Evolutionary conservation across 2,329 filamentous ascomycete species (phyloP), one percentile per base, ranked within the genome.

Genomic region (Plenodomus tracheiphilus): DNA sequence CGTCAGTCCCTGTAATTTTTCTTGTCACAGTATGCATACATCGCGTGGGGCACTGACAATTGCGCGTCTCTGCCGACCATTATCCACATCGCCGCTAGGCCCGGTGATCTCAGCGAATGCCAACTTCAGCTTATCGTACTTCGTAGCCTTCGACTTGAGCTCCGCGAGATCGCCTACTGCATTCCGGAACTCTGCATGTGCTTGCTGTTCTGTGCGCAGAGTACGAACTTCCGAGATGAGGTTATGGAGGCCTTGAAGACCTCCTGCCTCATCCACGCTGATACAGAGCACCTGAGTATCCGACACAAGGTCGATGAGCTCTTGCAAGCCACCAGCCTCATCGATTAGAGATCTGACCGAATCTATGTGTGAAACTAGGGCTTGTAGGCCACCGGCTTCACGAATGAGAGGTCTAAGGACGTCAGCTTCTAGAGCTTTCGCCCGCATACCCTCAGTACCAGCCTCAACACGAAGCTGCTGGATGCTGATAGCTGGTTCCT

Each of bases 341-440:
- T 46, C 41, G 10, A 59, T 48, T n/a, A 59, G 50, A 13, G 38
- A 47, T 3, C 18, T 38, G 18, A 55, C 18, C 10, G 38, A 43
- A 11, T 52, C 38, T 3, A 25, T 39, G 16, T 47, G 51, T 2
- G 51, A 52, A 4, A 51, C 28, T 9, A 59, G 36, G 39, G 49
- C 51, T 19, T 55, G 51, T 9, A 55, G 19, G 15, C 58, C 56
- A 10, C 58, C 58, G 32, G 53, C 51, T 21, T 58, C 53, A 22
- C 42, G 46, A 13, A 61, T 40, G 17, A 55, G 38, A 10, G 58
- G 50, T 20, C 51, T 53, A 37, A 61, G 40, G 6, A 47, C 21
- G 30, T 59, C 50, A 16, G 48, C 48, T 46, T 59, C 50, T 13
- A 56, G 52, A 4, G 58, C 58, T 41, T 56, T 59, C 20, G 52